Evolutionary conservation across 352 stramenopile genomes (phyloP).

Genomic region (Pythium monospermum): DNA sequence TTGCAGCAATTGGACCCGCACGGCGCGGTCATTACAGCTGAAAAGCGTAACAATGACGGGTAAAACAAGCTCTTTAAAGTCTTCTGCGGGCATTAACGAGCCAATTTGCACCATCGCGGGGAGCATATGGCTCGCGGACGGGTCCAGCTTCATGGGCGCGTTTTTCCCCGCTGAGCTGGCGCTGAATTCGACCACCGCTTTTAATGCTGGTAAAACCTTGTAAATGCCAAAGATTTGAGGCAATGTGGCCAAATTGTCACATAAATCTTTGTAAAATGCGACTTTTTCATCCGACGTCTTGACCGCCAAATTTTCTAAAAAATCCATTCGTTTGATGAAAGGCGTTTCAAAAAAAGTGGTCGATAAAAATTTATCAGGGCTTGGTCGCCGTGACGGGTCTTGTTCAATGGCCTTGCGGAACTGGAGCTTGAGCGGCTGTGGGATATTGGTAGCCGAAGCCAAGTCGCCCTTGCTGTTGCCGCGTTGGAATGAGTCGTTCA

Average conservation of each 20-base stretch:
- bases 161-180: conserved; percentile 45
- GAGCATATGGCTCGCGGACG: conserved; percentile 85
- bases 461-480: conserved; percentile 53
- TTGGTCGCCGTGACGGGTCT: conserved; percentile 53
- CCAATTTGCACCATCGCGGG: conserved; percentile 86
- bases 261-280: conserved; percentile 92
- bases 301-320: conserved; percentile 91
- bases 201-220: conserved; percentile 84
- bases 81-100: conserved; percentile 60
- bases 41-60: conserved; percentile 89
- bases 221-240: conserved; percentile 72
- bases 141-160: conserved; percentile 68
- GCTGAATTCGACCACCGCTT: conserved; percentile 81
- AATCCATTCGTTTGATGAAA: conserved; percentile 92
- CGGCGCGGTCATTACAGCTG: conserved; percentile 87
- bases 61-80: conserved; percentile 86
- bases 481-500: conserved; percentile 66
- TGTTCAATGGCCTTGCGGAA: conserved; percentile 84
- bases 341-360: conserved; percentile 90
- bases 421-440: conserved; percentile 52
- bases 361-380: conserved; percentile 82
- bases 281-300: conserved; percentile 93
- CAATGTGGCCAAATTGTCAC: conserved; percentile 56
- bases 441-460: conserved; percentile 58
- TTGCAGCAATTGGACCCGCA: conserved; percentile 87